Evolutionary conservation across 176 grass and related monocot species (phyloP), one percentile per base, ranked within the genome.

Genomic region (Panicum miliaceum): DNA sequence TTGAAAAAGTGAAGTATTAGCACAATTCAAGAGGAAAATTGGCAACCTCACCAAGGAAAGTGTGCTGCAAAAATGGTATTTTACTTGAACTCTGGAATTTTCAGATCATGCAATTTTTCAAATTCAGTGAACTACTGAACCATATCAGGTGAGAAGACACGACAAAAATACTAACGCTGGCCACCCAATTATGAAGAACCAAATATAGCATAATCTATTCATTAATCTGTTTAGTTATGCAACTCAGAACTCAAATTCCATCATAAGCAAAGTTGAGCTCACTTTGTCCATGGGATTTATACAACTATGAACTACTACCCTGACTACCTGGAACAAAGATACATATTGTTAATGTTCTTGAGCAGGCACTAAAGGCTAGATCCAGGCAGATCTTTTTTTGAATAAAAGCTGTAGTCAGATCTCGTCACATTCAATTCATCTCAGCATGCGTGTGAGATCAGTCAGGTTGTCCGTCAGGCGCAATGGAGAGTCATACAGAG

Each of bases 321-420:
- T 38, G 23, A 26, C 11, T 52, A 29, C 57, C 7, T 0, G 51
- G 63, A 35, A 88, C 64, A 77, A 42, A 76, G 79, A 88, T 76
- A 82, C 57, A 82, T 27, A 26, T 52, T 57, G 71, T 58, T 75
- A 18, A 66, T 77, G 40, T 70, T 63, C 52, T n/a, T 71, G 42
- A 48, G 63, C 23, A 82, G 63, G 13, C 27, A 50, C 37, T 51
- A 70, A 59, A 19, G 18, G 58, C 84, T 5, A 76, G 29, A 82
- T 68, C 20, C 71, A 82, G 50, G 40, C 8, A 61, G 40, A 76
- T 69, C 41, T 61, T 87, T 77, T n/a, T n/a, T n/a, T n/a, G n/a
- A n/a, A n/a, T n/a, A n/a, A n/a, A n/a, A n/a, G 71, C 85, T 87
- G 85, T 87, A 76, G 22, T 68, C 71, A 76, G 63, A 76, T 82